Percentiles rank a stretch among this genome's conserved stretches.
Conservation (phyloP, 179 eudicot species). For the Silene noctiflora region DNA sequence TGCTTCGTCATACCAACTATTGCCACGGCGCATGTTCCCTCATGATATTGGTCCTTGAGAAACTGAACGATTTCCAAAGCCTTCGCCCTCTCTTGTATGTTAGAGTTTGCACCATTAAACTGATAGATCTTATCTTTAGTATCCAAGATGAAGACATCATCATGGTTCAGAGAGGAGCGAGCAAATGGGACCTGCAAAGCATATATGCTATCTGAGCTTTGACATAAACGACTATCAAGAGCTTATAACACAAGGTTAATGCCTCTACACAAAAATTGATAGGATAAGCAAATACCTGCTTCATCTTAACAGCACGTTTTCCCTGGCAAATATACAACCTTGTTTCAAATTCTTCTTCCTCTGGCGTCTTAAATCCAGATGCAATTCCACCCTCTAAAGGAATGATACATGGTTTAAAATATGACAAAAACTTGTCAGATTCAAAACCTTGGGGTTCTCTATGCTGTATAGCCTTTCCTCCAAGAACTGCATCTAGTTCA, state of each 20-base stretch:
- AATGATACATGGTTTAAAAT: constrained; percentile 88
- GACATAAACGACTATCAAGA: background rate
- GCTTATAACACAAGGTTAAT: background rate
- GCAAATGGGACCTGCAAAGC: constrained; percentile 80
- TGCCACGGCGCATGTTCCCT: constrained; percentile 76
- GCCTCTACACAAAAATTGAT: background rate
- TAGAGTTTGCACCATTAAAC: constrained; percentile 92
- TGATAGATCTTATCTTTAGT: constrained; percentile 86
- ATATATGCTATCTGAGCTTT: background rate
- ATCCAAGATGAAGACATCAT: constrained; percentile 88
- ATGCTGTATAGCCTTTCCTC: constrained; percentile 93
- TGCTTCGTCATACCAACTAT: constrained; percentile 64
- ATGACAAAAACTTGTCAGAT: constrained; percentile 88
- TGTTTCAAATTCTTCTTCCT: constrained; percentile 91
- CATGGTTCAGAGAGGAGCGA: constrained; percentile 87
- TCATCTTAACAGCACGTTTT: constrained; percentile 79
- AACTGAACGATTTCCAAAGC: constrained; percentile 88
- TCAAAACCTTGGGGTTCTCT: constrained; percentile 92
- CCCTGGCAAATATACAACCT: constrained; percentile 83
- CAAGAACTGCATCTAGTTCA: constrained; percentile 88
- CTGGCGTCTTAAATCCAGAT: constrained; percentile 81
- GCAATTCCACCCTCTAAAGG: constrained; percentile 96
- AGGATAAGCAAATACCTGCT: constrained; percentile 55
- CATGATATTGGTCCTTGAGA: constrained; percentile 78
- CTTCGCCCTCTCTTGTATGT: constrained; percentile 94